Evolutionary conservation across 805 yeast genomes (phyloP).

Genomic region (Alloascoidea hylecoeti): DNA sequence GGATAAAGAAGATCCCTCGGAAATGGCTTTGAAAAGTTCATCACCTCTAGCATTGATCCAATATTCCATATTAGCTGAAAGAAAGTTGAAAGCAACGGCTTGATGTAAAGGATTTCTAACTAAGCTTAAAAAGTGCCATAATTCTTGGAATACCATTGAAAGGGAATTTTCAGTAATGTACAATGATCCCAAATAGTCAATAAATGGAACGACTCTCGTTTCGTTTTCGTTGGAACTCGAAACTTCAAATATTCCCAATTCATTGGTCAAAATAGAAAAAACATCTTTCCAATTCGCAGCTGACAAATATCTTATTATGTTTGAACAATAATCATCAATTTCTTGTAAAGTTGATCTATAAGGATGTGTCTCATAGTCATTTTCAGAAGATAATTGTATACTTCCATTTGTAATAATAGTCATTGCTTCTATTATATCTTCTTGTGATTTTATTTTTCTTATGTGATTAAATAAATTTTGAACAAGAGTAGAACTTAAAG

Average conservation of each 20-base stretch:
- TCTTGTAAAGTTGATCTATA: background rate
- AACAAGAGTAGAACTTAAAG: background rate
- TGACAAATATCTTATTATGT: background rate
- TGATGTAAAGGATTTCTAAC: slow-evolving; percentile 30
- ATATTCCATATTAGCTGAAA: slow-evolving; percentile 27
- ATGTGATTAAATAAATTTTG: background rate
- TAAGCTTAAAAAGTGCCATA: slow-evolving; percentile 20
- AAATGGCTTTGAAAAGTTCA: slow-evolving; percentile 19
- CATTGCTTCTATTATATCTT: background rate
- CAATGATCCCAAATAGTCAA: slow-evolving; percentile 30
- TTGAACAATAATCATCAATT: background rate
- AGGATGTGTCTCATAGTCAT: background rate
- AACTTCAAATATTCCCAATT: background rate
- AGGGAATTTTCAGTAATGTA: slow-evolving; percentile 25
- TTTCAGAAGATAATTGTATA: background rate
- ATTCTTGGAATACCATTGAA: slow-evolving; percentile 22
- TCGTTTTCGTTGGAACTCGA: slow-evolving; percentile 12
- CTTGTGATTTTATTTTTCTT: background rate
- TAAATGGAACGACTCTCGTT: slow-evolving; percentile 22
- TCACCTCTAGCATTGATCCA: slow-evolving; percentile 38
- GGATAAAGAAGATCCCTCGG: slow-evolving; percentile 4
- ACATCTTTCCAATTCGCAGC: background rate
- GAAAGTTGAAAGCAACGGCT: slow-evolving; percentile 27
- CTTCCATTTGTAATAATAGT: background rate
- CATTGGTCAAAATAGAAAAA: background rate